Evolutionary conservation across 2,329 filamentous ascomycete species (phyloP), one percentile per base, ranked within the genome.

Genomic region (Monilinia aucupariae): DNA sequence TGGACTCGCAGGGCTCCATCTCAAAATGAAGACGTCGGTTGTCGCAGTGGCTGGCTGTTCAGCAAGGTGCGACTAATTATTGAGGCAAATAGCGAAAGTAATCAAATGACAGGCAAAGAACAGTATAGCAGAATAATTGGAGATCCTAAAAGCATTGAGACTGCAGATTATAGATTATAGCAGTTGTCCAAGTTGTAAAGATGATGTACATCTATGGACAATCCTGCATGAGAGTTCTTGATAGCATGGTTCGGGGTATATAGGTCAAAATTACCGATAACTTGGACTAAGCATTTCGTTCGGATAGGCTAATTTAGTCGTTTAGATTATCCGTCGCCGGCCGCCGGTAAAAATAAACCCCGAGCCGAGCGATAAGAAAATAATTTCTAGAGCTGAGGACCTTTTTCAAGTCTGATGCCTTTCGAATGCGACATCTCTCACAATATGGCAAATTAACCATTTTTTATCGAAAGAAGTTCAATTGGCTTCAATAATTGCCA

Each of bases 1-100:
- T 62, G 66, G 60, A 65, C 68, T 68, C 68, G 66, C 71, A 65
- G 63, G 68, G 66, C 72, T 73, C 72, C 72, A 73, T 73, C 68
- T 69, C 71, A 70, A 64, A 64, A 64, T 65, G 63, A 55, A 49
- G 62, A 20, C 63, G 58, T 62, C 47, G 60, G 52, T 52, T 58
- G 60, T 58, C 60, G 60, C 60, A 55, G 52, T 62, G 60, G 60
- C 52, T 62, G 60, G 60, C 52, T 48, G 60, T 41, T 56, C 51
- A 58, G 51, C 60, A 62, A 58, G 30, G 60, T 58, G 52, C 17
- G 39, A 62, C 43, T 4, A 49, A 32, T 15, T 30, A 32, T 58
- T 37, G 20, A 47, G 48, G 32, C 39, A 22, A 48, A 43, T 30
- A 39, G 27, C 27, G 10, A n/a, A 37, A 39, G 30, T n/a, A 49